Evolutionary conservation across 306 rosid genomes (phyloP), one percentile per base, ranked within the genome.

Genomic region (Casuarina equisetifolia): DNA sequence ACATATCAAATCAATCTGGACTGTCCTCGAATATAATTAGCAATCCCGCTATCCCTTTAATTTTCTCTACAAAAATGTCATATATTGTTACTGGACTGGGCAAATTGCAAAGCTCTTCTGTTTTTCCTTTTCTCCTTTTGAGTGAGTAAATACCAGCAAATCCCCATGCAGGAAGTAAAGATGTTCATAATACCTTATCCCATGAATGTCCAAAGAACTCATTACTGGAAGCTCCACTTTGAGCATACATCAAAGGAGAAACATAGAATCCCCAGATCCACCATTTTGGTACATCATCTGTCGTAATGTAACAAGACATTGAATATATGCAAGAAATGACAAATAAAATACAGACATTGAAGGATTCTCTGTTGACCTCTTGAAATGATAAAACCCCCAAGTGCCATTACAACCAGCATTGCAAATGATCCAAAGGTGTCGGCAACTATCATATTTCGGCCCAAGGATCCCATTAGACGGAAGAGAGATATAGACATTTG

Each of bases 221-320:
- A 82, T 96, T 92, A 50, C 87, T 97, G 77, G 99, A 90, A 71
- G 94, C 99, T 67, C 98, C 87, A 85, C 88, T 90, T 83, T 96
- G 99, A 57, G 94, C 94, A 84, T 92, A 96, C 98, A 91, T 93
- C 91, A 96, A 90, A 75, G 99, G 99, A 79, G 99, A 96, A 87
- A 93, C 55, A 97, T 97, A 96, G 87, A 86, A 96, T 74, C 99
- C 99, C 99, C 99, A 96, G 71, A 96, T 85, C 99, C 99, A 96
- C 99, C 99, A 96, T 55, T 51, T 87, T 19, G 99, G 98, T 69
- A 96, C 85, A 50, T 46, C 87, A 82, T 91, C 98, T 96, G 91
- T 74, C 73, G 74, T 70, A 86, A 79, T 62, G 64, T 17, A 82
- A 77, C 32, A 46, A 78, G 48, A 80, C 71, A 52, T 74, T 69